These are phyloP conservation scores for Crepidotus variabilis DNA, from an alignment of 768 basidiomycete species.

Conservation along the genomic window DNA sequence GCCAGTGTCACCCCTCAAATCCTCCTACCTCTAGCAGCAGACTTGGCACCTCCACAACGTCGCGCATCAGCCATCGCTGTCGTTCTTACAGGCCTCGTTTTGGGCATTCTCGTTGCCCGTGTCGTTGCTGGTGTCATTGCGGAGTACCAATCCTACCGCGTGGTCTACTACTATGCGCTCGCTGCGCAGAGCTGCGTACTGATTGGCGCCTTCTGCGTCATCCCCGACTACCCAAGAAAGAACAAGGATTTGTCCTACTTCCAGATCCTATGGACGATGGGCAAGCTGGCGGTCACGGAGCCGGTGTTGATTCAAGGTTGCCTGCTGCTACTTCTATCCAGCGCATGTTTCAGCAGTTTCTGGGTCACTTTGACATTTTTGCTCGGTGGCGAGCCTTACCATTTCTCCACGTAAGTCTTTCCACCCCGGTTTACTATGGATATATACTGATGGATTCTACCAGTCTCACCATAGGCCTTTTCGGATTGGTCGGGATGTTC, in stretches of 20 bases:
- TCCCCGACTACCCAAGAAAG: conserved; percentile 87
- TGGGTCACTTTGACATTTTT: conserved; percentile 83
- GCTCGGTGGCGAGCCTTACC: not conserved
- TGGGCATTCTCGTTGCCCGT: conserved; percentile 72
- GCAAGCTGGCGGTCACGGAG: conserved; percentile 70
- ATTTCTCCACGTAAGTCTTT: conserved; percentile 48
- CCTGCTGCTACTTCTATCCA: conserved; percentile 58
- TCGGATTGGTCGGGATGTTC: conserved; percentile 70
- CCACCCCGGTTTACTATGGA: too few relatives aligned
- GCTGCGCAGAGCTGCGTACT: conserved; percentile 63
- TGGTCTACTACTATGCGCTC: conserved; percentile 76
- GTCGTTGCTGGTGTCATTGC: conserved; percentile 75
- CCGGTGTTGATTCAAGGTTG: conserved; percentile 70
- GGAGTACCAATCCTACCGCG: conserved; percentile 66
- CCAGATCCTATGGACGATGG: conserved; percentile 74
- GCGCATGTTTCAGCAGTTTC: conserved; percentile 55
- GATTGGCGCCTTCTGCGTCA: conserved; percentile 51
- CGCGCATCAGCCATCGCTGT: conserved; percentile 77
- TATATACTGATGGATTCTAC: not conserved
- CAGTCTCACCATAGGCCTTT: conserved; percentile 62
- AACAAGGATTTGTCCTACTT: conserved; percentile 62
- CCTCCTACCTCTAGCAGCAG: conserved; percentile 74
- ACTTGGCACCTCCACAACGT: conserved; percentile 71
- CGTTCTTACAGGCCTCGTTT: conserved; percentile 61
- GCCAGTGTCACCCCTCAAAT: conserved; percentile 75